Conservation (phyloP, 768 basidiomycete genomes). For the Lactarius hengduanensis region DNA sequence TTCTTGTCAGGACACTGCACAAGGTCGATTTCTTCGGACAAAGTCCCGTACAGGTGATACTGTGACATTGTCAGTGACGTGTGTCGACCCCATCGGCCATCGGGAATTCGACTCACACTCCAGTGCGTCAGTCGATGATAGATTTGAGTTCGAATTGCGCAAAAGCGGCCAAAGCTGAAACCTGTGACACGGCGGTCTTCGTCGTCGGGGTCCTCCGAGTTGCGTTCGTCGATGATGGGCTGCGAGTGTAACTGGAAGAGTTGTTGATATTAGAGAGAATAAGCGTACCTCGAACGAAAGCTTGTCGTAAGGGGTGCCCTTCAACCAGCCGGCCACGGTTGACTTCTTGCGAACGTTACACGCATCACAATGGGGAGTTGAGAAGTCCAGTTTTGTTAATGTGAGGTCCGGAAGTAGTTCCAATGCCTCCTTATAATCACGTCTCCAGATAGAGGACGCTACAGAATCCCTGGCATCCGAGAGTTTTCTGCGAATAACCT, state of each 20-base stretch:
- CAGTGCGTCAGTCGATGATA: slow-evolving; percentile 79
- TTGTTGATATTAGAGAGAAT: neutral
- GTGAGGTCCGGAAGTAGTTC: slow-evolving; percentile 67
- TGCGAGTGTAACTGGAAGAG: slow-evolving; percentile 5
- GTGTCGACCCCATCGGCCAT: neutral
- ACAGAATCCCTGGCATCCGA: slow-evolving; percentile 69
- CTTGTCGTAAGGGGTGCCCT: slow-evolving; percentile 69
- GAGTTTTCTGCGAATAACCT: slow-evolving; percentile 66
- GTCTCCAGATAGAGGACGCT: slow-evolving; percentile 80
- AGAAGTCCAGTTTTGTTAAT: slow-evolving; percentile 50
- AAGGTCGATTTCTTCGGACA: slow-evolving; percentile 57
- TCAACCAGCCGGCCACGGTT: slow-evolving; percentile 57
- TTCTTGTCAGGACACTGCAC: slow-evolving; percentile 43
- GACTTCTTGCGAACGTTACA: slow-evolving; percentile 75
- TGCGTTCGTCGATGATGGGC: slow-evolving; percentile 20
- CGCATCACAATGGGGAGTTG: slow-evolving; percentile 72
- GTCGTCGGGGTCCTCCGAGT: slow-evolving; percentile 34
- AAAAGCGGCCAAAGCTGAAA: slow-evolving; percentile 77
- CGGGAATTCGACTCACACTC: slow-evolving; percentile 55
- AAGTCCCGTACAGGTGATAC: slow-evolving; percentile 62
- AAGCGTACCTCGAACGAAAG: slow-evolving; percentile 60
- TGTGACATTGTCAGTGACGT: slow-evolving; percentile 32
- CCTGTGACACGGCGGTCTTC: slow-evolving; percentile 20
- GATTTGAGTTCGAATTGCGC: slow-evolving; percentile 61
- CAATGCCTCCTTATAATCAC: slow-evolving; percentile 62